phyloP scores from a whole-genome alignment of 2,329 filamentous ascomycete species.

The Diaporthe amygdali region DNA sequence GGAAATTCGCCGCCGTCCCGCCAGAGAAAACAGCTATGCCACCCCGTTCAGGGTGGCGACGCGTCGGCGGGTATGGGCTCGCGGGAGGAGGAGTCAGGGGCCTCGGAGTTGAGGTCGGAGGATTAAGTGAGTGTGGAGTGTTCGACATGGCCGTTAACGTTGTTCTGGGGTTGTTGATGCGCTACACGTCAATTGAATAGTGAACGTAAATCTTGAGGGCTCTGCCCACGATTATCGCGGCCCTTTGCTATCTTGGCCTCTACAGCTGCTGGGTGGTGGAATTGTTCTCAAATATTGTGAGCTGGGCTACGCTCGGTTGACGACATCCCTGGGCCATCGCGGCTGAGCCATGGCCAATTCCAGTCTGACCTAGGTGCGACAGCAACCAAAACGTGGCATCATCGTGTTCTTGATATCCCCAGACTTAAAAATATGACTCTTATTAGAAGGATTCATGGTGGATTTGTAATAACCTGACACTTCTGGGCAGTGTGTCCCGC shows the following conservation, averaged over 20 bases:
- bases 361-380: not conserved
- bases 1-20: conserved; percentile 90
- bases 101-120: conserved; percentile 11
- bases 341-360: conserved; percentile 13
- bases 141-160: not conserved
- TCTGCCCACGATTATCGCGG: not conserved
- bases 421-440: not conserved
- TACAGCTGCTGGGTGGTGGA: not conserved
- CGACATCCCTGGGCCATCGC: conserved; percentile 6
- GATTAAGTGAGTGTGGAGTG: not conserved
- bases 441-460: not conserved
- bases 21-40: conserved; percentile 89
- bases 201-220: not conserved
- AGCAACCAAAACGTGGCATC: conserved; percentile 31
- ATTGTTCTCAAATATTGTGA: not conserved
- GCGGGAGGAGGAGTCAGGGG: not conserved
- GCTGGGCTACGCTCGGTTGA: not conserved
- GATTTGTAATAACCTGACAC: not conserved
- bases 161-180: not conserved
- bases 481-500: not conserved
- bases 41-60: conserved; percentile 4
- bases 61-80: conserved; percentile 13
- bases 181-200: not conserved
- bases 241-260: not conserved
- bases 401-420: conserved; percentile 24